Evolutionary conservation across 768 basidiomycete genomes (phyloP).

Genomic region (Crepidotus variabilis): DNA sequence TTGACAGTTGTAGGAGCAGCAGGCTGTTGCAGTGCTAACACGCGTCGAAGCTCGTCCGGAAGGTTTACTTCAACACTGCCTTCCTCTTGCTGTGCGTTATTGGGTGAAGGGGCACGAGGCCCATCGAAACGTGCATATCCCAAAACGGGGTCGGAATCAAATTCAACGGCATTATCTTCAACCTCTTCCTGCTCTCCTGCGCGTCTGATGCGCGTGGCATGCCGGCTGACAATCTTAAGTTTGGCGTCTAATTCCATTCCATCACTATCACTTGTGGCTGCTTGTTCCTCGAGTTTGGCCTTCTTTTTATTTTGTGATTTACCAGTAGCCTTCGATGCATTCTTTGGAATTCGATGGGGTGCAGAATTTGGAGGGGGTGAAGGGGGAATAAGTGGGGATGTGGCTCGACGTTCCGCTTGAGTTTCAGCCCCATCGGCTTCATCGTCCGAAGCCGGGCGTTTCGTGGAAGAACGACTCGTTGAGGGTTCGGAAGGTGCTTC

Average conservation of each 20-base stretch:
- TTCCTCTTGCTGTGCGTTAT: slow-evolving; percentile 22
- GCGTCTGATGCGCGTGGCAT: slow-evolving; percentile 14
- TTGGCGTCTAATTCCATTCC: slow-evolving; percentile 24
- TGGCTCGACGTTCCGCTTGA: slow-evolving; percentile 12
- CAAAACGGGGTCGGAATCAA: slow-evolving; percentile 32
- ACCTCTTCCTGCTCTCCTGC: slow-evolving; percentile 17
- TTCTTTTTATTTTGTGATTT: slow-evolving; percentile 49
- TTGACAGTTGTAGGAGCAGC: slow-evolving; percentile 35
- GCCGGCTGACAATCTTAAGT: slow-evolving; percentile 31
- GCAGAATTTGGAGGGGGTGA: slow-evolving; percentile 55
- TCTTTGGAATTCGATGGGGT: slow-evolving; percentile 6
- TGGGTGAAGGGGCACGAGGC: slow-evolving; percentile 25
- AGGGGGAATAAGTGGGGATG: slow-evolving; percentile 52
- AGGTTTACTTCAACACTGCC: slow-evolving; percentile 51
- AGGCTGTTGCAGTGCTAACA: slow-evolving; percentile 53
- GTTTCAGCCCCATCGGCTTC: slow-evolving; percentile 22
- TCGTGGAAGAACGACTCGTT: slow-evolving; percentile 29
- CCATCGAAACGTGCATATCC: slow-evolving; percentile 25
- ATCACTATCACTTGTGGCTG: slow-evolving; percentile 24
- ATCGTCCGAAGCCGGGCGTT: slow-evolving; percentile 38
- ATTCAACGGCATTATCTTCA: slow-evolving; percentile 24
- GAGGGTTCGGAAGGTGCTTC: slow-evolving; percentile 7
- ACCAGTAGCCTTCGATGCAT: slow-evolving; percentile 7
- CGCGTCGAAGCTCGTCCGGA: slow-evolving; percentile 60
- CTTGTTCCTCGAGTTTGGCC: slow-evolving; percentile 31